These are phyloP conservation scores for Phialemonium atrogriseum DNA, from an alignment of 2,329 filamentous ascomycete species.

Conservation along the genomic window DNA sequence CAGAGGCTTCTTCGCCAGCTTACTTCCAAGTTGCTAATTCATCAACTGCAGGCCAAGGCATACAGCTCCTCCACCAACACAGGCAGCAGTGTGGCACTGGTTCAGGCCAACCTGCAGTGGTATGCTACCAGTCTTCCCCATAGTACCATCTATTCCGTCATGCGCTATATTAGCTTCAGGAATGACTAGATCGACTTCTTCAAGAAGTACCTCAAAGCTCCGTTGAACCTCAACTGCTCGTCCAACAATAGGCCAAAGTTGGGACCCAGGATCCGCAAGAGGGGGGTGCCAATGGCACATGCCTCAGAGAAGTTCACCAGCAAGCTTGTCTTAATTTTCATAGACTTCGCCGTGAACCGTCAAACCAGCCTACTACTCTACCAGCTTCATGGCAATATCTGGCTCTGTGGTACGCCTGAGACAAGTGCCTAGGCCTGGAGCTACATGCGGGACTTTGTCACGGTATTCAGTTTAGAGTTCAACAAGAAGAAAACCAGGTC, in stretches of 20 bases:
- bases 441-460: conserved; percentile 45
- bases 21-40: too few species aligned
- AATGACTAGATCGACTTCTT: conserved; percentile 47
- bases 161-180: conserved; percentile 47
- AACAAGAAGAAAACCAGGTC: conserved; percentile 44
- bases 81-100: conserved; percentile 39
- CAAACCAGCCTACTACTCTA: conserved; percentile 44
- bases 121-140: conserved; percentile 50
- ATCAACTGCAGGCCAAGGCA: conserved; percentile 4
- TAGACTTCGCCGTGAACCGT: conserved; percentile 54
- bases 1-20: conserved; percentile 45
- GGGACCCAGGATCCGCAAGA: conserved; percentile 32
- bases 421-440: conserved; percentile 49
- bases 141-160: conserved; percentile 40
- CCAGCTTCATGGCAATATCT: conserved; percentile 56
- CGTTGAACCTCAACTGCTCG: conserved; percentile 44
- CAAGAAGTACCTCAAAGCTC: conserved; percentile 40
- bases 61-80: conserved; percentile 17
- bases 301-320: conserved; percentile 45
- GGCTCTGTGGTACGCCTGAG: conserved; percentile 50
- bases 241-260: conserved; percentile 35
- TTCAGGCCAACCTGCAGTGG: conserved; percentile 51
- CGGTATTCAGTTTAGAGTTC: conserved; percentile 47
- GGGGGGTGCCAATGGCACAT: conserved; percentile 49
- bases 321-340: conserved; percentile 50